Base-by-base conservation (phyloP, 768 basidiomycete genomes). In the Xerocomellus chrysenteron region DNA sequence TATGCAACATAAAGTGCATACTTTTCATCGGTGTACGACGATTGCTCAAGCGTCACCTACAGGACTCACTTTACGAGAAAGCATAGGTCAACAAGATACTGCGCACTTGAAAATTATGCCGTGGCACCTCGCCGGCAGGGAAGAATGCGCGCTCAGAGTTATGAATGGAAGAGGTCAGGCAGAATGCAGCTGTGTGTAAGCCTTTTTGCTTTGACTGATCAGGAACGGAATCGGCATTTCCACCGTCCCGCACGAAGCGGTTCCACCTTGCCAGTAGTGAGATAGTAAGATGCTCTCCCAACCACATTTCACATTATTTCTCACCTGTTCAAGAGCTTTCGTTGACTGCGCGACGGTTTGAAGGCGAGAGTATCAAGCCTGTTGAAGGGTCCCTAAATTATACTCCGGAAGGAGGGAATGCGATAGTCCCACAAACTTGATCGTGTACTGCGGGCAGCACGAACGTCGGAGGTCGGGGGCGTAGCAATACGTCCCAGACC, bases 401-500 rank as follows among this genome's bases (percentile, higher is more conserved):
- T 39, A 53, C 46, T 30, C 33, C 6, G n/a, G 35, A 57, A 30
- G n/a, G 24, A 57, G 24, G 37, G 40, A 59, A 43, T 58, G 30
- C 41, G 26, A 46, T 30, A 47, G 41, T 48, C 58, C 62, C 48
- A 68, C 77, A 53, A 63, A 90, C 93, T 84, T 91, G 70, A 98
- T 98, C 4, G 96, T 93, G 68, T 97, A 96, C 62, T 94, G 90
- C 1, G 95, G 92, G 68, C 96, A 98, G 68, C 96, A 98, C 11
- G 93, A 88, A 6, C 73, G 69, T 59, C 76, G 80, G 71, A 95
- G 76, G 70, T 95, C 86, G 5, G 94, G 94, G 59, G 91, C 92
- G 72, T 98, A 98, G 65, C 92, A 86, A 73, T 86, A 94, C 30
- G 75, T 77, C 73, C 90, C 90, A 53, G 89, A 90, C 57, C 92